Base-by-base conservation (phyloP, 2,329 filamentous ascomycete species). In the Emergomyces pasteurianus region DNA sequence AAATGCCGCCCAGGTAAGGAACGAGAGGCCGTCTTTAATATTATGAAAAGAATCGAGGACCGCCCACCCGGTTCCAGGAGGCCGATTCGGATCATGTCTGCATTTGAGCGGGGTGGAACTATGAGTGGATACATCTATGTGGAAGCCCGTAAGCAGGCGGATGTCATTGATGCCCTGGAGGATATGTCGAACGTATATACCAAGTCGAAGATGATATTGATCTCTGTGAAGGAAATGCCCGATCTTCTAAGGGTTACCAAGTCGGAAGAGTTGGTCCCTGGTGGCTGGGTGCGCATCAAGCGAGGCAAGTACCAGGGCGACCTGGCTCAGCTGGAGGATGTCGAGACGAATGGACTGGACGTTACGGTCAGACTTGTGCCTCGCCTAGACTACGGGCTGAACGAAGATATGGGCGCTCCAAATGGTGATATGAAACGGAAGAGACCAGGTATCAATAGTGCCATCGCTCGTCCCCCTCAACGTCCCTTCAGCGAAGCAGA, bases 71-170 rank as follows among this genome's bases (percentile, higher is more conserved):
- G 84, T 34, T 90, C 89, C 26, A 89, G 91, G 68, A 87, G 92
- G 63, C 87, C 91, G 56, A 78, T 95, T 28, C 84, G 85, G 65
- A 92, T 99, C 66, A 92, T 89, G 58, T 89, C 90, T 0, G 92
- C 90, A 1, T 97, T 99, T 69, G 92, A 97, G 75, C 87, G 94
- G 63, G 90, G 89, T 61, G 82, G 86, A 46, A 85, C 88, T 54
- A 96, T 97, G 90, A 88, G 89, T 72, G 94, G 94, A 34, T 95
- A 92, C 73, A 86, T 99, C 71, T 99, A 99, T 72, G 87, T 97
- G 43, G 94, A 99, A 75, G 92, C 94, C 14, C 85, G 88, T 67
- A 85, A 89, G 64, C 88, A 94, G 72, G 89, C 89, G 53, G 91
- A 96, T 74, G 90, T 97, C 66, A 79, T 92, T 69, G 81, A 86